Percentiles rank a stretch among this genome's conserved stretches.
Evolutionary conservation across 2,329 filamentous ascomycete genomes (phyloP).

Genomic region (Fusarium proliferatum): DNA sequence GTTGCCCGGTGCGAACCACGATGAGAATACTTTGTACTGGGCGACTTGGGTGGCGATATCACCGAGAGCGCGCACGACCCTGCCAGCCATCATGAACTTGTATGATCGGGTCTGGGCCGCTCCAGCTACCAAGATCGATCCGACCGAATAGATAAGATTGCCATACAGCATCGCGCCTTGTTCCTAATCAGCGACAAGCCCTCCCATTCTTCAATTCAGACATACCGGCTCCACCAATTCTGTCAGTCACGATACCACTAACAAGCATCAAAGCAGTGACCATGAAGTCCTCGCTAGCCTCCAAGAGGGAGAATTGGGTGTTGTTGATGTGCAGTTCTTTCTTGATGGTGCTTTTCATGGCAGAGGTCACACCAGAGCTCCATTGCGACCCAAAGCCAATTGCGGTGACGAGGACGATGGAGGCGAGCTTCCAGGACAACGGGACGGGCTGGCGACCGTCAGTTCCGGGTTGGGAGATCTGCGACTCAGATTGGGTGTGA

Average conservation of each 20-base stretch:
- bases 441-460: background rate
- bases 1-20: slow-evolving; percentile 68
- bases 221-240: slow-evolving; percentile 63
- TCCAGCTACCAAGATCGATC: slow-evolving; percentile 65
- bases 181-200: rapidly evolving
- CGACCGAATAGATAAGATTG: slow-evolving; percentile 66
- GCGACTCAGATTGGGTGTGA: background rate
- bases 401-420: slow-evolving; percentile 60
- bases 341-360: slow-evolving; percentile 70
- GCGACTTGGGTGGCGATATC: slow-evolving; percentile 72
- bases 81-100: slow-evolving; percentile 68
- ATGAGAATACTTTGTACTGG: slow-evolving; percentile 72
- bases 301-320: slow-evolving; percentile 66
- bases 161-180: slow-evolving; percentile 57
- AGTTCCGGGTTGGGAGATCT: background rate
- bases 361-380: slow-evolving; percentile 67
- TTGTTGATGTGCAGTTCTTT: slow-evolving; percentile 70
- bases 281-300: slow-evolving; percentile 71
- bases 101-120: slow-evolving; percentile 65
- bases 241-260: slow-evolving; percentile 66
- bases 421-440: slow-evolving; percentile 38
- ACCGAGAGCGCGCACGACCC: slow-evolving; percentile 65
- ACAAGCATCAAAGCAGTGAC: slow-evolving; percentile 64
- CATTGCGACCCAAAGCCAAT: slow-evolving; percentile 69
- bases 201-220: rapidly evolving